Evolutionary conservation across 2,329 filamentous ascomycete species (phyloP).

Genomic region (Fonsecaea pedrosoi): DNA sequence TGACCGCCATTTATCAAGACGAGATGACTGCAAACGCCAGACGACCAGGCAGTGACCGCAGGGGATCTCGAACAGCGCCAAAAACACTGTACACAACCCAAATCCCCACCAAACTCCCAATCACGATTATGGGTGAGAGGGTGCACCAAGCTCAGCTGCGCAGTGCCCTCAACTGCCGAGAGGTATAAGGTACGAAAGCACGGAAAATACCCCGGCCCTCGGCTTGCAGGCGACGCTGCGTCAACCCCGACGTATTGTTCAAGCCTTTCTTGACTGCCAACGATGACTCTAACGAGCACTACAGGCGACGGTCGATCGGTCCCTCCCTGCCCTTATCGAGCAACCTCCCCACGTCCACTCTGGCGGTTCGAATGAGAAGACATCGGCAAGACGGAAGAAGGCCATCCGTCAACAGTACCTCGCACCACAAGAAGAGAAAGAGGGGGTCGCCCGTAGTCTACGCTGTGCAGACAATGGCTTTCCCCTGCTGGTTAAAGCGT

Average conservation of each 20-base stretch:
- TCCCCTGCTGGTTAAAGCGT: too few species aligned
- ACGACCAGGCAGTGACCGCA: slow-evolving; percentile 51
- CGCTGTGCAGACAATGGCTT: too few species aligned
- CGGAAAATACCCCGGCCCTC: slow-evolving; percentile 12
- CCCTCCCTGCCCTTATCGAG: too few species aligned
- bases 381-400: too few species aligned
- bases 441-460: too few species aligned
- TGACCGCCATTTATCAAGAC: neutral
- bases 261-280: too few species aligned
- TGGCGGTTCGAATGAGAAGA: too few species aligned
- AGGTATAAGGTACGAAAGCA: neutral
- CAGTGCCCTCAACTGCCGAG: neutral
- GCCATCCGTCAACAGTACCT: too few species aligned
- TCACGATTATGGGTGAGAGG: slow-evolving; percentile 11
- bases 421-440: too few species aligned
- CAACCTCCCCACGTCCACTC: too few species aligned
- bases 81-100: slow-evolving; percentile 36
- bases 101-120: slow-evolving; percentile 6
- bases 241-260: neutral
- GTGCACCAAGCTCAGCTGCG: neutral
- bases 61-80: slow-evolving; percentile 42
- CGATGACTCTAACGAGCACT: too few species aligned
- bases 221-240: neutral
- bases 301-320: too few species aligned
- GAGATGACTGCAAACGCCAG: neutral